phyloP scores from a whole-genome alignment of 306 rosid species.

The Vigna hirtella region DNA sequence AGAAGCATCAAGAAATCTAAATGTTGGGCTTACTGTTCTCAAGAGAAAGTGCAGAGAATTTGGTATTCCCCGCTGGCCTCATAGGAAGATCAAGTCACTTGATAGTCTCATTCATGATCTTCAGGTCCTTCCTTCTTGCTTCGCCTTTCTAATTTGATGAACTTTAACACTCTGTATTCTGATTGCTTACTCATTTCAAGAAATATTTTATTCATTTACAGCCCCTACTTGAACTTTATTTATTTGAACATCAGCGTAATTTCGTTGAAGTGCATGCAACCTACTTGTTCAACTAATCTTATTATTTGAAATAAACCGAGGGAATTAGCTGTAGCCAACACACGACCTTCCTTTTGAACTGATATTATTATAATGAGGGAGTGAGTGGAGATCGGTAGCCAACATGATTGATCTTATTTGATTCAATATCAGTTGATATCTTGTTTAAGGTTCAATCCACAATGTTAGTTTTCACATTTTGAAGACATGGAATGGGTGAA shows the following conservation, averaged over 20 bases:
- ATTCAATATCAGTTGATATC: neutral
- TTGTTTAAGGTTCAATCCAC: slow-evolving; percentile 13
- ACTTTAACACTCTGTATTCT: slow-evolving; percentile 22
- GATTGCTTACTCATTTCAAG: neutral
- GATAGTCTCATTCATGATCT: slow-evolving; percentile 87
- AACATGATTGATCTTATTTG: neutral
- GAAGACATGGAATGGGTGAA: slow-evolving; percentile 31
- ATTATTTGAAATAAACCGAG: slow-evolving; percentile 26
- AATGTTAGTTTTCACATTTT: neutral
- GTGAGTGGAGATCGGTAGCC: slow-evolving; percentile 17
- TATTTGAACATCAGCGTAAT: slow-evolving; percentile 18
- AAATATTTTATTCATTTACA: slow-evolving; percentile 11
- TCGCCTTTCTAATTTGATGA: slow-evolving; percentile 23
- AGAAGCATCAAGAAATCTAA: slow-evolving; percentile 81
- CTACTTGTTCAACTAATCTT: slow-evolving; percentile 17
- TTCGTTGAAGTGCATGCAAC: slow-evolving; percentile 16
- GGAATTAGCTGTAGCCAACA: neutral
- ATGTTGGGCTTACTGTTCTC: slow-evolving; percentile 87
- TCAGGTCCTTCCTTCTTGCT: slow-evolving; percentile 66
- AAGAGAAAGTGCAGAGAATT: slow-evolving; percentile 92
- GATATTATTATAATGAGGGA: slow-evolving; percentile 26
- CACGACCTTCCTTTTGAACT: slow-evolving; percentile 15
- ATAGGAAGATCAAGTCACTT: slow-evolving; percentile 91
- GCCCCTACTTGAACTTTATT: slow-evolving; percentile 14
- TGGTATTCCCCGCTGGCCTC: slow-evolving; percentile 97